phyloP scores from a whole-genome alignment of 805 yeast genomes.

The Martiniozyma abietophila region DNA sequence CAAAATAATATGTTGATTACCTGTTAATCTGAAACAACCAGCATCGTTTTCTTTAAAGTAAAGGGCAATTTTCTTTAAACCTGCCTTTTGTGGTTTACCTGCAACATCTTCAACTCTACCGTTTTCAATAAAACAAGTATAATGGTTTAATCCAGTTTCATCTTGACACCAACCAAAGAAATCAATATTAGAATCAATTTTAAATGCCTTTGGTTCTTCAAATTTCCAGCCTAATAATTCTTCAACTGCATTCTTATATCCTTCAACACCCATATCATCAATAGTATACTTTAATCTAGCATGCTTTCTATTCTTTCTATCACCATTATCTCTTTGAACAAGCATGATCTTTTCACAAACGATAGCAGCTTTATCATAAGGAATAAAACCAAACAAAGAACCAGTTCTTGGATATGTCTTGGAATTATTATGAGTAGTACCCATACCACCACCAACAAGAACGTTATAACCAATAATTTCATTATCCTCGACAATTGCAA shows the following conservation, averaged over 20 bases:
- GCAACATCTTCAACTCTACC: constrained; percentile 94
- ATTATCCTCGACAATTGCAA: constrained; percentile 71
- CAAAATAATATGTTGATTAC: constrained; percentile 86
- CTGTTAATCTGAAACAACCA: constrained; percentile 89
- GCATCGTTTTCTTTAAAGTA: constrained; percentile 48
- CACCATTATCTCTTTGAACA: constrained; percentile 92
- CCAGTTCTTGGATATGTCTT: constrained; percentile 97
- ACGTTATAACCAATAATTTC: constrained; percentile 75
- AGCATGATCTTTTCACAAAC: constrained; percentile 90
- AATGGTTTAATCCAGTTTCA: constrained; percentile 76
- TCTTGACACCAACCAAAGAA: constrained; percentile 91
- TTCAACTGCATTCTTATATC: constrained; percentile 72
- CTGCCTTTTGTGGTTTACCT: constrained; percentile 82
- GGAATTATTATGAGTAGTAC: constrained; percentile 91
- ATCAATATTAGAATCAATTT: constrained; percentile 81
- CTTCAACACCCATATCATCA: constrained; percentile 88
- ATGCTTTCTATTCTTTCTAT: constrained; percentile 92
- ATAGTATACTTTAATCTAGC: constrained; percentile 96
- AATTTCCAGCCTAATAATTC: constrained; percentile 71
- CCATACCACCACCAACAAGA: constrained; percentile 98
- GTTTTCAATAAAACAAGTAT: constrained; percentile 89
- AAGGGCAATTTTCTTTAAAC: constrained; percentile 71
- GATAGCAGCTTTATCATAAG: constrained; percentile 55
- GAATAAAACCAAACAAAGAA: constrained; percentile 69
- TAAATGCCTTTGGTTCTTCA: constrained; percentile 59